A percentile compares a stretch with the other conserved stretches of the same genome.
Evolutionary conservation across 2,329 filamentous ascomycete genomes (phyloP).

Genomic region (Drechmeria coniospora): DNA sequence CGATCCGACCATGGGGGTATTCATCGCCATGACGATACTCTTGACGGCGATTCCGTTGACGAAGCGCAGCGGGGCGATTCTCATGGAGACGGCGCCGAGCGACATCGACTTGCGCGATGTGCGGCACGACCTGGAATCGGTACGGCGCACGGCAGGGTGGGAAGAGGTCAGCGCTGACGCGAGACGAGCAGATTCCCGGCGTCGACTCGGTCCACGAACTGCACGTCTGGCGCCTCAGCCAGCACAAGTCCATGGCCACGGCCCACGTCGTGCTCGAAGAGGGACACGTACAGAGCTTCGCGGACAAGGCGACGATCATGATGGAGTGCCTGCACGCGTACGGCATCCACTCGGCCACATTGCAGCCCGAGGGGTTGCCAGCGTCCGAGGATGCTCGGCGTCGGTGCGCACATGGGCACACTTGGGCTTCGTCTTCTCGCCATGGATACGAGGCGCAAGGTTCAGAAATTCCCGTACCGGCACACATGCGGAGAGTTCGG

Average conservation of each 20-base stretch:
- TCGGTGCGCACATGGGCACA: no score
- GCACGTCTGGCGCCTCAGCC: slow-evolving; percentile 59
- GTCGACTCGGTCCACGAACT: slow-evolving; percentile 55
- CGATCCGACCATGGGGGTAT: slow-evolving; percentile 53
- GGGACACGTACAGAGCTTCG: slow-evolving; percentile 40
- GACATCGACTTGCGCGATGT: slow-evolving; percentile 47
- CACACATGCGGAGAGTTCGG: no score
- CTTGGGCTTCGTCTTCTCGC: no score
- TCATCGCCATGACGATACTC: slow-evolving; percentile 60
- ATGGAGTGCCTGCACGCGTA: slow-evolving; percentile 58
- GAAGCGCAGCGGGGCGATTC: slow-evolving; percentile 45
- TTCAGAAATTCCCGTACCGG: no score
- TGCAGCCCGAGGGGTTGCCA: slow-evolving; percentile 45
- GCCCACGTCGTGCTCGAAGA: slow-evolving; percentile 52
- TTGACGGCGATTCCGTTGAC: slow-evolving; percentile 46
- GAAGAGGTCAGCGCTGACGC: not conserved
- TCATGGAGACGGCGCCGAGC: slow-evolving; percentile 49
- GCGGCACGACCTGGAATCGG: slow-evolving; percentile 52
- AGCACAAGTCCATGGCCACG: slow-evolving; percentile 53
- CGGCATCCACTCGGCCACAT: slow-evolving; percentile 54
- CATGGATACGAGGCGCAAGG: no score
- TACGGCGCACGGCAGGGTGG: no score
- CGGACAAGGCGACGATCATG: slow-evolving; percentile 43
- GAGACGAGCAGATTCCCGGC: slow-evolving; percentile 40
- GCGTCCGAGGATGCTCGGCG: not conserved